These are phyloP conservation scores for Fomitopsis betulina DNA, from an alignment of 1,284 basidiomycete species.

Conservation along the genomic window DNA sequence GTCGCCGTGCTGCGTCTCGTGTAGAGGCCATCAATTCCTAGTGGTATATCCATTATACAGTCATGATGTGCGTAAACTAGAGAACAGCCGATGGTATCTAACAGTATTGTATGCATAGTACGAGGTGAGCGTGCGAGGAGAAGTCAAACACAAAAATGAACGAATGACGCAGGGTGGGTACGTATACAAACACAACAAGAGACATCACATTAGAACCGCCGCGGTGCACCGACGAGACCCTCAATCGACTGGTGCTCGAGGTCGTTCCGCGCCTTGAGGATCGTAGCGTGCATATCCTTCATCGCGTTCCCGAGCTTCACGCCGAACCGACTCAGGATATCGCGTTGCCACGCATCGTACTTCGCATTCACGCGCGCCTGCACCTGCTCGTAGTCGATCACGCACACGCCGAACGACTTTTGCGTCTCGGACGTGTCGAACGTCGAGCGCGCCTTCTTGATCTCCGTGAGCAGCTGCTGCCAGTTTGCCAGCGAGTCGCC, in stretches of 20 bases:
- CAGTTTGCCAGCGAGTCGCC: conserved; percentile 91
- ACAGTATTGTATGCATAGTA: background rate
- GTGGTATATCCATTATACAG: conserved; percentile 1
- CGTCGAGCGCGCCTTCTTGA: conserved; percentile 92
- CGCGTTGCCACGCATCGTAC: conserved; percentile 97
- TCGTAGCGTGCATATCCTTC: conserved; percentile 94
- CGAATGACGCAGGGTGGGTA: background rate
- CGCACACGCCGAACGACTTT: conserved; percentile 87
- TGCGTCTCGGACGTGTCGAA: conserved; percentile 96
- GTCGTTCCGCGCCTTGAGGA: conserved; percentile 90
- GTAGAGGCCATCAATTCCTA: background rate
- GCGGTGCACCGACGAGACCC: conserved; percentile 43
- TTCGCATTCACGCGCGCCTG: conserved; percentile 97
- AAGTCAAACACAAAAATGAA: background rate
- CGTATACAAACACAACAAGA: background rate
- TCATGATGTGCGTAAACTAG: background rate
- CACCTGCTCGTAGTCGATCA: conserved; percentile 97
- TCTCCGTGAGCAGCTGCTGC: conserved; percentile 94
- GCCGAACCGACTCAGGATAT: conserved; percentile 90
- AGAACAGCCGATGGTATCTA: conserved; percentile 2
- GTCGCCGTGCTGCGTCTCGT: background rate
- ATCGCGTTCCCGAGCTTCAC: conserved; percentile 89
- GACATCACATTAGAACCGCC: conserved; percentile 21
- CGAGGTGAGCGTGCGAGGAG: background rate
- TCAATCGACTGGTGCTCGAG: conserved; percentile 88